Percentiles rank a stretch among this genome's conserved stretches.
Evolutionary conservation across 371 early-diverging fungal species (phyloP).

Genomic region (Apophysomyces sp.): DNA sequence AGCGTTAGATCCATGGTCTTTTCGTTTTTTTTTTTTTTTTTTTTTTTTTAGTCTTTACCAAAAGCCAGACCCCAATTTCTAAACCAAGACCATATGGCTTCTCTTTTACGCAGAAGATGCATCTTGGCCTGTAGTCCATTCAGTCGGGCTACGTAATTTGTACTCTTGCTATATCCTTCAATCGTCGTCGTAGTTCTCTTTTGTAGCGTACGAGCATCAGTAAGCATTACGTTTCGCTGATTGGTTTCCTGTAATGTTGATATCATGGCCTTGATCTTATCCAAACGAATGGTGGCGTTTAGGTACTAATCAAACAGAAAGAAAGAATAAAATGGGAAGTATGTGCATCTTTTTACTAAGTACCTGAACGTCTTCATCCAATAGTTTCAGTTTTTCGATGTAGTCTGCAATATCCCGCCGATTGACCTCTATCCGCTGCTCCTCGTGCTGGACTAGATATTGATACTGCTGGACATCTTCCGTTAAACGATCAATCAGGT

Average conservation of each 20-base stretch:
- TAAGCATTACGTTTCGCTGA: constrained; percentile 6
- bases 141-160: constrained; percentile 7
- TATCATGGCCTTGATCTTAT: constrained; percentile 9
- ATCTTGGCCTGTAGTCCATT: constrained; percentile 8
- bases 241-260: constrained; percentile 4
- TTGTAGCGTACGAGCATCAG: constrained; percentile 8
- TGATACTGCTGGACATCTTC: constrained; percentile 6
- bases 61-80: constrained; percentile 7
- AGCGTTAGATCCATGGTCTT: not conserved
- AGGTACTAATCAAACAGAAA: constrained; percentile 2
- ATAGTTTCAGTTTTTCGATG: constrained; percentile 2
- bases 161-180: constrained; percentile 12
- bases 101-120: constrained; percentile 6
- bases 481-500: constrained; percentile 6
- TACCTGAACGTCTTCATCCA: constrained; percentile 11
- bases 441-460: constrained; percentile 7
- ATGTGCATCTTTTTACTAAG: not conserved
- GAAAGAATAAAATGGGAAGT: not conserved
- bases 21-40: not conserved
- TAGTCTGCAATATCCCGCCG: constrained; percentile 9
- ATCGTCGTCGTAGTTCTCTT: constrained; percentile 9
- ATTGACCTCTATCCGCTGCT: constrained; percentile 5
- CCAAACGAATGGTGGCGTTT: constrained; percentile 6
- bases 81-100: constrained; percentile 7
- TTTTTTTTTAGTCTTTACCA: constrained; percentile 1